Evolutionary conservation across 257 asterid species (phyloP).

Genomic region (Datura wrightii): DNA sequence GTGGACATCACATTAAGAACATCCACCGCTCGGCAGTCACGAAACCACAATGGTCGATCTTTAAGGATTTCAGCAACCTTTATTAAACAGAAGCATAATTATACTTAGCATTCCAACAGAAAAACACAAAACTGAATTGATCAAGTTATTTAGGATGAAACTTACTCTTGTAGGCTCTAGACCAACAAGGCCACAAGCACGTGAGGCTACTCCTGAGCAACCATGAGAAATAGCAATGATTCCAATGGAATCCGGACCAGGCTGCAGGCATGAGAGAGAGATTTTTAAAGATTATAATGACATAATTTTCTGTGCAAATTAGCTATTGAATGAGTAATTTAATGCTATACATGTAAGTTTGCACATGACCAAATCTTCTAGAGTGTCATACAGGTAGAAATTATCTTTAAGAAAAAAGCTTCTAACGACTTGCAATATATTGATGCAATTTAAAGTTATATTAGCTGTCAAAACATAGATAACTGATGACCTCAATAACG

Average conservation of each 20-base stretch:
- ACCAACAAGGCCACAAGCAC: constrained; percentile 99
- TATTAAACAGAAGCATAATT: constrained; percentile 16
- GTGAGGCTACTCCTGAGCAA: constrained; percentile 85
- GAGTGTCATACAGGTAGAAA: neutral
- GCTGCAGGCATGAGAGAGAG: constrained; percentile 45
- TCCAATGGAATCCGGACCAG: constrained; percentile 77
- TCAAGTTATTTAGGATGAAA: constrained; percentile 14
- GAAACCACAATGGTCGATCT: constrained; percentile 95
- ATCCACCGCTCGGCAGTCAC: constrained; percentile 93
- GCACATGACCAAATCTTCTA: neutral
- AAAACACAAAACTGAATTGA: neutral
- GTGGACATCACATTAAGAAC: constrained; percentile 89
- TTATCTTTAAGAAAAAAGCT: neutral
- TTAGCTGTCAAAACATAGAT: neutral
- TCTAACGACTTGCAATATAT: neutral
- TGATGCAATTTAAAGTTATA: neutral
- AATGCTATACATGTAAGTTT: neutral
- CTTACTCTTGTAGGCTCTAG: constrained; percentile 92
- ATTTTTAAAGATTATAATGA: neutral
- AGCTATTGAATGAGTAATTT: neutral
- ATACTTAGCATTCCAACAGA: neutral
- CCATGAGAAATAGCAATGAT: constrained; percentile 66
- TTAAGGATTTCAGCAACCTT: constrained; percentile 97
- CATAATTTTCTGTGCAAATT: neutral
- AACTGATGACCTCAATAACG: neutral